Evolutionary conservation across 2,329 filamentous ascomycete genomes (phyloP).

Genomic region (Thermoascus crustaceus): DNA sequence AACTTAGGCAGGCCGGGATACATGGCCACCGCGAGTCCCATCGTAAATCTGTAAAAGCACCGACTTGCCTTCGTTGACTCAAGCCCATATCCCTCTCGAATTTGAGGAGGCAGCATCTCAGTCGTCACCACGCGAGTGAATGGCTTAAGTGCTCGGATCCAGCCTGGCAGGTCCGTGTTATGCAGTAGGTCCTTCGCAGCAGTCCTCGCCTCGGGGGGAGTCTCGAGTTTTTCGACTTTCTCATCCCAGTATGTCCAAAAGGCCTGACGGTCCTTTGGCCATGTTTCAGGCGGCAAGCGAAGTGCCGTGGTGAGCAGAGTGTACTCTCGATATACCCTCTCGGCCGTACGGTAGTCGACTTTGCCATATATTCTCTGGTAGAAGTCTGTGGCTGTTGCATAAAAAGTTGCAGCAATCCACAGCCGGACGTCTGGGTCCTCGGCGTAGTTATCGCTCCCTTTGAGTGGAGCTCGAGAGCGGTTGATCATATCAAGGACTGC

Average conservation of each 20-base stretch:
- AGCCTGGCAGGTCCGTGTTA: conserved; percentile 19
- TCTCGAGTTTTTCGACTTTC: conserved; percentile 19
- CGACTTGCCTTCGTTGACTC: conserved; percentile 19
- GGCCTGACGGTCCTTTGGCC: conserved; percentile 22
- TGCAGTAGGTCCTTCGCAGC: conserved; percentile 22
- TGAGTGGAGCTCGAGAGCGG: conserved; percentile 15
- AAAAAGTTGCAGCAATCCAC: conserved; percentile 29
- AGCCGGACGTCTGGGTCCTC: conserved; percentile 16
- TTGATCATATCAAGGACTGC: conserved; percentile 19
- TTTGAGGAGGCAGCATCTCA: conserved; percentile 26
- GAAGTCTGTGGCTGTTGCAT: conserved; percentile 28
- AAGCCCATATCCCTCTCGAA: conserved; percentile 28
- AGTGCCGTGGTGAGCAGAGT: conserved; percentile 20
- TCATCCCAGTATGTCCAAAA: conserved; percentile 33
- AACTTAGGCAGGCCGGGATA: conserved; percentile 26
- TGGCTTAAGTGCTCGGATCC: conserved; percentile 23
- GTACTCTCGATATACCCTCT: conserved; percentile 25
- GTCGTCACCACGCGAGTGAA: conserved; percentile 23
- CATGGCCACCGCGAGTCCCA: conserved; percentile 24
- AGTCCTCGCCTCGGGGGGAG: conserved; percentile 20
- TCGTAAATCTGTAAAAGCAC: conserved; percentile 21
- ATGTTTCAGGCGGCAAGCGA: conserved; percentile 19
- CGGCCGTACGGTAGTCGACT: conserved; percentile 23
- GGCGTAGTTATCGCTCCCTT: conserved; percentile 15
- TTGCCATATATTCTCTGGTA: conserved; percentile 30